phyloP scores from a whole-genome alignment of 768 basidiomycete species.

The Hypholoma sublateritium region DNA sequence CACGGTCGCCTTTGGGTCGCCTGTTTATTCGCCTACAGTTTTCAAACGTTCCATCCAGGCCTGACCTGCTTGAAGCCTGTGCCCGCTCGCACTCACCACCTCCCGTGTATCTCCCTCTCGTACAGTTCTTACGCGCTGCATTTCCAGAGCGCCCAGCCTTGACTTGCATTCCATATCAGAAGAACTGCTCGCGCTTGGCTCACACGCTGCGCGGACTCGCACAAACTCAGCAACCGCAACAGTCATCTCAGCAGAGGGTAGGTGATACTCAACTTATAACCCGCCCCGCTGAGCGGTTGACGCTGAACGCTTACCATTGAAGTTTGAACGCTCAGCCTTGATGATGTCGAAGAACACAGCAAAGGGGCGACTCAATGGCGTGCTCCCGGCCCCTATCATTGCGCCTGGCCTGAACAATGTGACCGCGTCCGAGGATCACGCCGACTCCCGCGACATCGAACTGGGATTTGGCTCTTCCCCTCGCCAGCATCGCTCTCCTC shows the following conservation, averaged over 20 bases:
- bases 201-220: too few relatives aligned
- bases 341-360: background rate
- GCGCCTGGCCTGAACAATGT: background rate
- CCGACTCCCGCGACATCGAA: background rate
- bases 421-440: background rate
- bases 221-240: too few relatives aligned
- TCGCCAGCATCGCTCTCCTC: background rate
- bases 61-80: too few relatives aligned
- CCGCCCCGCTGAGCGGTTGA: too few relatives aligned
- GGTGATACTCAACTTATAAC: too few relatives aligned
- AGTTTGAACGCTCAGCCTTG: too few relatives aligned
- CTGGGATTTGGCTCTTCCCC: background rate
- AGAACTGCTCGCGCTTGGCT: too few relatives aligned
- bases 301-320: too few relatives aligned
- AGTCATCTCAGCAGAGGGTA: too few relatives aligned
- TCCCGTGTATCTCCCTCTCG: background rate
- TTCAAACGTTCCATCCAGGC: background rate
- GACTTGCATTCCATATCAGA: too few relatives aligned
- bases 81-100: too few relatives aligned
- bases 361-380: background rate
- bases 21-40: background rate
- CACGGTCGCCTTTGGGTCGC: constrained; percentile 1
- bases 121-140: background rate
- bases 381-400: background rate
- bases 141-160: background rate